Conservation (phyloP, 2,329 filamentous ascomycete genomes). For the Coniochaeta hoffmannii region DNA sequence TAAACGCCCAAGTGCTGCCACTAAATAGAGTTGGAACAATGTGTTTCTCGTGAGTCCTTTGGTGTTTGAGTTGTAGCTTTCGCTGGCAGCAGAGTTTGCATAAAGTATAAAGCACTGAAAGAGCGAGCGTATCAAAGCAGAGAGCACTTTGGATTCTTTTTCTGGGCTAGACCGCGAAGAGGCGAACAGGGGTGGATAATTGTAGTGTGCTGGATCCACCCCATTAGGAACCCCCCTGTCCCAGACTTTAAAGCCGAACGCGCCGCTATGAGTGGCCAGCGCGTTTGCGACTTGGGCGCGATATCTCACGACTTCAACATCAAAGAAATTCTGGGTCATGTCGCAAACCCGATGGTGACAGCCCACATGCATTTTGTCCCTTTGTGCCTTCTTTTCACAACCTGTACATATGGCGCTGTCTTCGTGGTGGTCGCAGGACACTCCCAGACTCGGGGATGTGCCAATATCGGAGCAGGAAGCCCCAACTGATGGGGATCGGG, state of each 20-base stretch:
- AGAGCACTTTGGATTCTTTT: slow-evolving; percentile 1
- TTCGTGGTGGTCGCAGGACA: neutral
- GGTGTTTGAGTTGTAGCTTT: neutral
- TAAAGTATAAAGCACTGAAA: no score
- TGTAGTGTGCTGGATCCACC: neutral
- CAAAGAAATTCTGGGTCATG: neutral
- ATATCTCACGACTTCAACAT: neutral
- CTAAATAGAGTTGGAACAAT: neutral
- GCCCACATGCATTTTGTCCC: neutral
- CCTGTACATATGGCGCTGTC: neutral
- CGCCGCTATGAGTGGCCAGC: neutral
- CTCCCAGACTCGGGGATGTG: neutral
- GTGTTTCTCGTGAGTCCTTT: neutral
- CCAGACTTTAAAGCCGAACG: neutral
- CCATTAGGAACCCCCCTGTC: neutral
- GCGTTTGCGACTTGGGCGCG: neutral
- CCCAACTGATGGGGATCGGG: neutral
- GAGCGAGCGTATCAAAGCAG: no score
- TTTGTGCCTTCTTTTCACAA: neutral
- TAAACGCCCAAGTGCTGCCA: neutral
- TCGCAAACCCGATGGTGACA: neutral
- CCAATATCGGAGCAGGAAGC: neutral
- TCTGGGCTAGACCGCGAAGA: neutral
- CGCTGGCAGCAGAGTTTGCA: neutral
- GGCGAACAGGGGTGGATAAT: neutral